Percentiles rank a stretch among this genome's conserved stretches.
Conservation (phyloP, 768 basidiomycete species). For the Pluteus cervinus region DNA sequence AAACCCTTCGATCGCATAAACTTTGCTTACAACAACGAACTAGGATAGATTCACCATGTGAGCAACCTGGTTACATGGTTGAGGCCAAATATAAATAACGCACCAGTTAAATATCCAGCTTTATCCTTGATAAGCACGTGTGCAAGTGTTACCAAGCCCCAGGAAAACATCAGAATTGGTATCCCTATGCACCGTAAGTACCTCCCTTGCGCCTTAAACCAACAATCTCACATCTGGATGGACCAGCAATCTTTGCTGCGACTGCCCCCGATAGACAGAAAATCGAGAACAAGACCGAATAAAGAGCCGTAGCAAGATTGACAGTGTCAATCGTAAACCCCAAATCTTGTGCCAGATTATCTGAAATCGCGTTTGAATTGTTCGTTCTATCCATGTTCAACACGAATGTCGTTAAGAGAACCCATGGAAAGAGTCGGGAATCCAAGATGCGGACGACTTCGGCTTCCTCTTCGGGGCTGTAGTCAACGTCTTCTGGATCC, state of each 20-base stretch:
- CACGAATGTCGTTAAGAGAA: slow-evolving; percentile 16
- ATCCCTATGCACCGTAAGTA: slow-evolving; percentile 26
- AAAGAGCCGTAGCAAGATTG: slow-evolving; percentile 31
- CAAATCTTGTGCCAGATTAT: slow-evolving; percentile 30
- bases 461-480: slow-evolving; percentile 26
- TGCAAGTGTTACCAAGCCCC: slow-evolving; percentile 31
- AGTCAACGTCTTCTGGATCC: slow-evolving; percentile 21
- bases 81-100: too few relatives aligned
- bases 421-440: slow-evolving; percentile 13
- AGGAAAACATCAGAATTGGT: slow-evolving; percentile 31
- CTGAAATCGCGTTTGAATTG: slow-evolving; percentile 34
- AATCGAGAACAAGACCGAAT: slow-evolving; percentile 27
- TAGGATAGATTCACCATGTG: too few relatives aligned
- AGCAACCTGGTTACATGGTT: too few relatives aligned
- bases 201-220: too few relatives aligned
- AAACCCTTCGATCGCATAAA: too few relatives aligned
- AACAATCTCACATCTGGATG: slow-evolving; percentile 26
- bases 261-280: slow-evolving; percentile 31
- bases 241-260: slow-evolving; percentile 31
- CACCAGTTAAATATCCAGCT: slow-evolving; percentile 28
- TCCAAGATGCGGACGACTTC: slow-evolving; percentile 20
- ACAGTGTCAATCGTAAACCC: slow-evolving; percentile 34
- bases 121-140: slow-evolving; percentile 30
- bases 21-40: slow-evolving; percentile 25
- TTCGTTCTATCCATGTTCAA: slow-evolving; percentile 40